These are phyloP conservation scores for Salix exigua DNA, from an alignment of 345 rosid genomes.

Conservation along the genomic window DNA sequence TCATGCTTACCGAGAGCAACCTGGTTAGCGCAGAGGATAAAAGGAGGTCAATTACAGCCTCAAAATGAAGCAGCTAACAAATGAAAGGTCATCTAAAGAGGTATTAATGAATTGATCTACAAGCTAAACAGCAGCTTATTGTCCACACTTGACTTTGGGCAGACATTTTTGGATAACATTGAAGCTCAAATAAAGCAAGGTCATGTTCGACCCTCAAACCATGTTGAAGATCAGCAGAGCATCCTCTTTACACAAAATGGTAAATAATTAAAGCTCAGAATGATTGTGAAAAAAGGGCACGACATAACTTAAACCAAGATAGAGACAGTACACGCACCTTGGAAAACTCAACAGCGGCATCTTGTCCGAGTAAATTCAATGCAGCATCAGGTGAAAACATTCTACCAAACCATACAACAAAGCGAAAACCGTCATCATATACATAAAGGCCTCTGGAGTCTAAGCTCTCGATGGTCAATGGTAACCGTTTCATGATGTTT, in stretches of 20 bases:
- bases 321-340: slow-evolving; percentile 51
- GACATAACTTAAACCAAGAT: background rate
- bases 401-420: slow-evolving; percentile 89
- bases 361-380: slow-evolving; percentile 73
- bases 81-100: background rate
- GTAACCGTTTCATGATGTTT: slow-evolving; percentile 46
- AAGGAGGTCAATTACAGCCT: background rate
- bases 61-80: background rate
- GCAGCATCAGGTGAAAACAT: slow-evolving; percentile 89
- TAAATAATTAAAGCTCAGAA: background rate
- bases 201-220: background rate
- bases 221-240: background rate
- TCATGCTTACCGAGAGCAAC: slow-evolving; percentile 55
- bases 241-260: background rate
- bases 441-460: slow-evolving; percentile 93
- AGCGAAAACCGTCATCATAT: slow-evolving; percentile 81
- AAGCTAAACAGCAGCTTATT: background rate
- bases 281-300: background rate
- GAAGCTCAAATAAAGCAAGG: background rate
- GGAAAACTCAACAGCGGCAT: slow-evolving; percentile 83
- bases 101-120: background rate
- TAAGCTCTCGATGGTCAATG: slow-evolving; percentile 76
- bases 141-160: background rate
- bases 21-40: slow-evolving; percentile 34
- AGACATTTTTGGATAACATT: background rate